Conservation (phyloP, 2,329 filamentous ascomycete species). For the Curvularia lunata region DNA sequence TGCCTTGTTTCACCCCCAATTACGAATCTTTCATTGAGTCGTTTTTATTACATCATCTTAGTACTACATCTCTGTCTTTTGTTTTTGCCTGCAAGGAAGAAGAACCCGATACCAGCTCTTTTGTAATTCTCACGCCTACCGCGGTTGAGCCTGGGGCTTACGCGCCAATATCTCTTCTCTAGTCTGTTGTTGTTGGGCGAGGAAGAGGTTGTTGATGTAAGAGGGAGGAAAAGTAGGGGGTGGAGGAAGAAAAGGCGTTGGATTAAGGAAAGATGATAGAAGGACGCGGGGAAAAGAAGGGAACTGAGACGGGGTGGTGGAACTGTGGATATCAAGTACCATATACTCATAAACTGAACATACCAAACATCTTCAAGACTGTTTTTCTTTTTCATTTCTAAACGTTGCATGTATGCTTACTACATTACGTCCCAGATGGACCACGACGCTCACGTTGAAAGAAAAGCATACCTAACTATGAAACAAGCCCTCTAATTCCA, state of each 20-base stretch:
- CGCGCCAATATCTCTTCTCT: constrained; percentile 13
- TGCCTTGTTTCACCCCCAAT: not conserved
- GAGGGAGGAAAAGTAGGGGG: not conserved
- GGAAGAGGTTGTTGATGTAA: not conserved
- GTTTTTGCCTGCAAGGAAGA: constrained; percentile 6
- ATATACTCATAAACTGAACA: not conserved
- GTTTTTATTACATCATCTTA: not conserved
- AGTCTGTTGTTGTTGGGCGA: not conserved
- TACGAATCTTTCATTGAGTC: constrained; percentile 7
- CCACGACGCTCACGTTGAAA: too few relatives aligned
- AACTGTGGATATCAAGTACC: not conserved
- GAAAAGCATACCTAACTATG: too few relatives aligned
- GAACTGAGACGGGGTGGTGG: too few relatives aligned
- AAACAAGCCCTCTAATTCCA: too few relatives aligned
- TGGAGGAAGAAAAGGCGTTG: too few relatives aligned
- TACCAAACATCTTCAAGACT: not conserved
- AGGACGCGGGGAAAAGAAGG: too few relatives aligned
- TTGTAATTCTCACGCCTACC: constrained; percentile 16
- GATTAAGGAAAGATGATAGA: too few relatives aligned
- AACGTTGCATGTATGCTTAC: too few relatives aligned
- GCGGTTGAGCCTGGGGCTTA: constrained; percentile 15
- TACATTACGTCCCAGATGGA: too few relatives aligned
- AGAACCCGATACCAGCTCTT: constrained; percentile 18
- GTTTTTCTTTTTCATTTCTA: too few relatives aligned
- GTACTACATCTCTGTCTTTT: not conserved